Percentiles rank a stretch among this genome's conserved stretches.
Evolutionary conservation across 768 basidiomycete genomes (phyloP).

Genomic region (Tulasnella sp.): DNA sequence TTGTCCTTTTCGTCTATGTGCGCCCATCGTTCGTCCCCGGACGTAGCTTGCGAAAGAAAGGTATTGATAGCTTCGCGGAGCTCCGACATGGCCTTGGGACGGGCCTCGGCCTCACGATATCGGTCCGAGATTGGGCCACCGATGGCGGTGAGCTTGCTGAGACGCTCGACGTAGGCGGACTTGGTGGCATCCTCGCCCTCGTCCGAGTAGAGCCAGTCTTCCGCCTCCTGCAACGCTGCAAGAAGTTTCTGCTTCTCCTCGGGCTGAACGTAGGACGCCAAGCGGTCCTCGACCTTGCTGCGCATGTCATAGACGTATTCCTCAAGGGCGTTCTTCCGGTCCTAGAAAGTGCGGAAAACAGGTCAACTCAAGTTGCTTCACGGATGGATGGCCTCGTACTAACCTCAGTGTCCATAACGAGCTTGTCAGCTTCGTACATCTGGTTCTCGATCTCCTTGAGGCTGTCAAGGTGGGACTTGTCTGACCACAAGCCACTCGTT

Average conservation of each 20-base stretch:
- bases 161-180: slow-evolving; percentile 82
- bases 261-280: slow-evolving; percentile 66
- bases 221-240: slow-evolving; percentile 64
- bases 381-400: slow-evolving; percentile 32
- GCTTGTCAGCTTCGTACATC: slow-evolving; percentile 90
- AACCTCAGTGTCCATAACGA: slow-evolving; percentile 96
- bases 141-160: slow-evolving; percentile 76
- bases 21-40: slow-evolving; percentile 74
- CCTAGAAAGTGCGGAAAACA: slow-evolving; percentile 45
- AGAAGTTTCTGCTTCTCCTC: slow-evolving; percentile 77
- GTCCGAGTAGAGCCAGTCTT: slow-evolving; percentile 97
- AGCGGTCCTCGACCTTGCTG: slow-evolving; percentile 85
- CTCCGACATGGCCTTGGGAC: slow-evolving; percentile 62
- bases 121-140: slow-evolving; percentile 85
- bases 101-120: slow-evolving; percentile 76
- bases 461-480: slow-evolving; percentile 57
- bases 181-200: slow-evolving; percentile 95
- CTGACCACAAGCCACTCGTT: slow-evolving; percentile 58
- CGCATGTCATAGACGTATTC: slow-evolving; percentile 98
- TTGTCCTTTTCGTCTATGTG: slow-evolving; percentile 91
- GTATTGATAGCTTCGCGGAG: slow-evolving; percentile 86
- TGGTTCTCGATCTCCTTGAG: slow-evolving; percentile 77
- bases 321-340: slow-evolving; percentile 97
- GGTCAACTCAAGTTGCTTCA: slow-evolving; percentile 23
- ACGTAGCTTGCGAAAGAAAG: slow-evolving; percentile 79